A percentile compares a stretch with the other conserved stretches of the same genome.
These are phyloP conservation scores for Mortierella sp. DNA, from an alignment of 371 early-diverging fungal genomes.

Conservation along the genomic window DNA sequence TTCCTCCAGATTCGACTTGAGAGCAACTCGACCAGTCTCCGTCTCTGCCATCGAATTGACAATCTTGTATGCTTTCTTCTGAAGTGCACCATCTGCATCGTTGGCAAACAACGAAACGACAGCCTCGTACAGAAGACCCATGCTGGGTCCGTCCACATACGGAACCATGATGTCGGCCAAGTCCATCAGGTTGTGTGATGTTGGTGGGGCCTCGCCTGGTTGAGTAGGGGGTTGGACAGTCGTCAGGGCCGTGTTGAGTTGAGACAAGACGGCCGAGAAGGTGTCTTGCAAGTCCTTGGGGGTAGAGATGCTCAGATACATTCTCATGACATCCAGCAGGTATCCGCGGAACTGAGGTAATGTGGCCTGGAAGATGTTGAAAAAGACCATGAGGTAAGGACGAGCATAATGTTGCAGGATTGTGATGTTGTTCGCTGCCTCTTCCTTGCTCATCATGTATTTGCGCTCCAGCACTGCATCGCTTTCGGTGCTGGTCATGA, in stretches of 20 bases:
- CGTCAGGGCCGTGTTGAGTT: slow-evolving; percentile 72
- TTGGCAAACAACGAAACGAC: slow-evolving; percentile 67
- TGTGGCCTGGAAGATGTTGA: slow-evolving; percentile 82
- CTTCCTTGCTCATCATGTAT: slow-evolving; percentile 65
- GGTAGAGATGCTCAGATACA: slow-evolving; percentile 70
- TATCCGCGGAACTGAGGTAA: slow-evolving; percentile 75
- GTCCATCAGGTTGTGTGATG: slow-evolving; percentile 82
- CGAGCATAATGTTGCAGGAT: slow-evolving; percentile 76
- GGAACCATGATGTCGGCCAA: slow-evolving; percentile 78
- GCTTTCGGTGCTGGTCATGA: slow-evolving; percentile 59
- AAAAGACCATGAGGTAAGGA: slow-evolving; percentile 83
- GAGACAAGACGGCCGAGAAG: slow-evolving; percentile 71
- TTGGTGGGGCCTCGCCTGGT: slow-evolving; percentile 67
- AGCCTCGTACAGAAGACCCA: slow-evolving; percentile 65
- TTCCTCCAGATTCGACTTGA: slow-evolving; percentile 49
- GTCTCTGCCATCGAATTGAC: slow-evolving; percentile 70
- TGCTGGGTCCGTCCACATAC: slow-evolving; percentile 70
- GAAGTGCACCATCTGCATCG: slow-evolving; percentile 79
- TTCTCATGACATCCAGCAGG: slow-evolving; percentile 76
- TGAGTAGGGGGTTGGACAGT: slow-evolving; percentile 53
- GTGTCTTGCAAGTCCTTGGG: slow-evolving; percentile 66
- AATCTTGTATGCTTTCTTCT: slow-evolving; percentile 95
- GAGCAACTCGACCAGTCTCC: slow-evolving; percentile 59
- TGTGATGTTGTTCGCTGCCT: slow-evolving; percentile 66
- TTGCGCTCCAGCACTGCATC: slow-evolving; percentile 64